Percentiles rank a stretch among this genome's conserved stretches.
Evolutionary conservation across 371 early-diverging fungal species (phyloP).

Genomic region (Mortierella sp.): DNA sequence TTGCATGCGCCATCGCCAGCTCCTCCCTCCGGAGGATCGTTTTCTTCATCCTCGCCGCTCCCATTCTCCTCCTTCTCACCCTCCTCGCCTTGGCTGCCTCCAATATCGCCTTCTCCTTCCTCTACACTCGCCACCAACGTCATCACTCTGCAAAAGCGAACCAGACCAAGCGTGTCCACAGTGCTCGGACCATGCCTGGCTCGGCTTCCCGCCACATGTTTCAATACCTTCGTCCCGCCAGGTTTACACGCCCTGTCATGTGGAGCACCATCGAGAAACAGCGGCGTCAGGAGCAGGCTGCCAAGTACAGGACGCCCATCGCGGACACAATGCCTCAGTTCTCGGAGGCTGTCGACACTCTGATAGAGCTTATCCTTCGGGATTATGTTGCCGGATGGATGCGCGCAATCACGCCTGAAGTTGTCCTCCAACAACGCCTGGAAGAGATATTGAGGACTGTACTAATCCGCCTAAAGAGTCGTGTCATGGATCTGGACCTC

Average conservation of each 20-base stretch:
- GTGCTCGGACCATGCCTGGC: slow-evolving; percentile 24
- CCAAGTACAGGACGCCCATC: slow-evolving; percentile 40
- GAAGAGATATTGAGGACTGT: slow-evolving; percentile 62
- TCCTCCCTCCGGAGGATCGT: slow-evolving; percentile 12
- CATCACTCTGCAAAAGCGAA: neutral
- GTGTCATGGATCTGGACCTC: slow-evolving; percentile 67
- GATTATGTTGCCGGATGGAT: slow-evolving; percentile 72
- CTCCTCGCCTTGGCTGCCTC: slow-evolving; percentile 38
- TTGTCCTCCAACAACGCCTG: slow-evolving; percentile 46
- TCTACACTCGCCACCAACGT: slow-evolving; percentile 32
- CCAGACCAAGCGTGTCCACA: slow-evolving; percentile 10
- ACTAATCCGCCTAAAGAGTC: slow-evolving; percentile 47
- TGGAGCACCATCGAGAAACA: slow-evolving; percentile 36
- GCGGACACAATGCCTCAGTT: slow-evolving; percentile 52
- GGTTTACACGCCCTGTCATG: slow-evolving; percentile 34
- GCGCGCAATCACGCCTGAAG: slow-evolving; percentile 58
- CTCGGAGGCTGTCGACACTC: slow-evolving; percentile 57
- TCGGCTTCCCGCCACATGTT: slow-evolving; percentile 32
- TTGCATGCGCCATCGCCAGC: slow-evolving; percentile 29
- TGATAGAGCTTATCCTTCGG: slow-evolving; percentile 59
- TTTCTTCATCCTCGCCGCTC: slow-evolving; percentile 26
- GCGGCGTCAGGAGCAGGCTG: slow-evolving; percentile 45
- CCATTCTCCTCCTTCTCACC: slow-evolving; percentile 24
- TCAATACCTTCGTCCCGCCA: slow-evolving; percentile 41
- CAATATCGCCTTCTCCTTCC: slow-evolving; percentile 44